phyloP scores from a whole-genome alignment of 2,329 filamentous ascomycete genomes.

The Aspergillus pseudoterreus region DNA sequence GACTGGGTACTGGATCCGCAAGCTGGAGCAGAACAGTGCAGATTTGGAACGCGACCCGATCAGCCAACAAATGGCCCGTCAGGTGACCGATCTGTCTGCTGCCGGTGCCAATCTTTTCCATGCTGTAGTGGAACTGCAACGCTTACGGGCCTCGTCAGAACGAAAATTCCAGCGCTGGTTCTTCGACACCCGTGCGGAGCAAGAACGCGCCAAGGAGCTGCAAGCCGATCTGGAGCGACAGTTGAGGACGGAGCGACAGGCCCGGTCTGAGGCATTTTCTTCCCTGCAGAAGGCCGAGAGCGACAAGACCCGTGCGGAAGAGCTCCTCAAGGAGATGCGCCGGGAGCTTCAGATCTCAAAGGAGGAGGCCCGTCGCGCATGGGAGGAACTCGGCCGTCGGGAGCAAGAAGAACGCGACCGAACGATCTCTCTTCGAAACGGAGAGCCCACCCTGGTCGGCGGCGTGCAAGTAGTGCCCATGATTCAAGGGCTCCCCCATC shows the following conservation, averaged over 20 bases:
- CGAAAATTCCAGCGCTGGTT: conserved; percentile 99
- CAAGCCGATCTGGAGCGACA: conserved; percentile 74
- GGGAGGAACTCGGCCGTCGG: conserved; percentile 91
- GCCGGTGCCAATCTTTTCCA: conserved; percentile 97
- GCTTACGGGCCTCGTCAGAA: conserved; percentile 89
- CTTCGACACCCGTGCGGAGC: conserved; percentile 85
- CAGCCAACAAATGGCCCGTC: conserved; percentile 81
- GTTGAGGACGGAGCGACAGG: conserved; percentile 70
- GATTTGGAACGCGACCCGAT: conserved; percentile 79
- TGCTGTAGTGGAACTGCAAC: conserved; percentile 91
- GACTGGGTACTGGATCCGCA: conserved; percentile 94
- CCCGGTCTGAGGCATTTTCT: conserved; percentile 63
- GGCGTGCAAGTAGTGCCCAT: conserved; percentile 95
- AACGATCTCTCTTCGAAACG: conserved; percentile 78
- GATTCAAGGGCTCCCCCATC: conserved; percentile 65
- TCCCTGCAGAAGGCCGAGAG: conserved; percentile 64
- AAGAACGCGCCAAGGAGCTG: conserved; percentile 79
- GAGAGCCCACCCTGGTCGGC: conserved; percentile 82
- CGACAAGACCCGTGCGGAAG: conserved; percentile 67
- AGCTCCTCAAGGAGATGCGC: conserved; percentile 82
- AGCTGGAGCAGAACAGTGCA: conserved; percentile 83
- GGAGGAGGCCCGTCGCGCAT: conserved; percentile 89
- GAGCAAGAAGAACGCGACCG: conserved; percentile 92
- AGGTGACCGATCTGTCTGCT: conserved; percentile 95
- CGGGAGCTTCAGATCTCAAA: conserved; percentile 93